Evolutionary conservation across 768 basidiomycete genomes (phyloP).

Genomic region (Boletus rufocinnamomeus): DNA sequence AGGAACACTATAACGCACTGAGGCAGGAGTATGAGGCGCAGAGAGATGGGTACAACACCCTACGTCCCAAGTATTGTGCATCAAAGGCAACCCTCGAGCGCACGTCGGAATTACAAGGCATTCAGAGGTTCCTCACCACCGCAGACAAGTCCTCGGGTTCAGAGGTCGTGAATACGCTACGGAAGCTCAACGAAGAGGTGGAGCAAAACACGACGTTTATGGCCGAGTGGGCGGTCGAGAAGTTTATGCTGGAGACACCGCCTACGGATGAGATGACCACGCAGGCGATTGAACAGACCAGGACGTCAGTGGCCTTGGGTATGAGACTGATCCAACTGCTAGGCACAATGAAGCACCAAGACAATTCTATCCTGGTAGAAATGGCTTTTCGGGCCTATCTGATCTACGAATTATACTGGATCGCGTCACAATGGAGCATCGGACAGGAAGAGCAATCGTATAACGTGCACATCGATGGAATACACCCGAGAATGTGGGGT

Average conservation of each 20-base stretch:
- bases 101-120: constrained; percentile 44
- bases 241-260: constrained; percentile 29
- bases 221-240: constrained; percentile 45
- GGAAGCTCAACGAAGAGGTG: constrained; percentile 47
- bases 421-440: constrained; percentile 27
- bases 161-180: constrained; percentile 46
- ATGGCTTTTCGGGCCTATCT: constrained; percentile 35
- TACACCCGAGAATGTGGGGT: constrained; percentile 38
- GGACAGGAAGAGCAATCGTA: constrained; percentile 17
- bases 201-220: constrained; percentile 47
- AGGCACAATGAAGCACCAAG: constrained; percentile 11
- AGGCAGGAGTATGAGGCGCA: constrained; percentile 7
- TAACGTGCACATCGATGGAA: constrained; percentile 17
- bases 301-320: constrained; percentile 15
- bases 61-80: constrained; percentile 16
- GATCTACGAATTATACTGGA: constrained; percentile 20
- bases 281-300: constrained; percentile 12
- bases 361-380: constrained; percentile 33
- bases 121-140: constrained; percentile 44
- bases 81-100: constrained; percentile 37
- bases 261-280: constrained; percentile 3
- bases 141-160: constrained; percentile 44
- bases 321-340: constrained; percentile 20
- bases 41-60: constrained; percentile 14
- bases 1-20: too few relatives aligned